These are phyloP conservation scores for Brettanomyces nanus DNA, from an alignment of 805 yeast species.

Conservation along the genomic window DNA sequence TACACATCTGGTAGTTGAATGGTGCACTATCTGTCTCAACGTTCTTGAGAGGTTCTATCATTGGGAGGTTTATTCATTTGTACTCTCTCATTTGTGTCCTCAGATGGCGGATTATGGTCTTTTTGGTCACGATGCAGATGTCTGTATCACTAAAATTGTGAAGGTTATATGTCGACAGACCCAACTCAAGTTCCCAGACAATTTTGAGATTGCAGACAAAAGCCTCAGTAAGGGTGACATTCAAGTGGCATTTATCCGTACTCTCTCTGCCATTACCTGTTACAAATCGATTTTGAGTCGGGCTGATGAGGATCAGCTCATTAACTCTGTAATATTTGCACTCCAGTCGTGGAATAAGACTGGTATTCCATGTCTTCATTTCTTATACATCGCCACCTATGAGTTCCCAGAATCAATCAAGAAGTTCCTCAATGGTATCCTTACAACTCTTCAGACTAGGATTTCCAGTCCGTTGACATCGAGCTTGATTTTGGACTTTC, in stretches of 20 bases:
- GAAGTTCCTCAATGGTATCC: slow-evolving; percentile 56
- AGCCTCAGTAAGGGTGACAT: too few relatives aligned
- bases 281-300: slow-evolving; percentile 47
- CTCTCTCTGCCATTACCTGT: slow-evolving; percentile 54
- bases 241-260: slow-evolving; percentile 56
- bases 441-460: slow-evolving; percentile 67
- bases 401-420: slow-evolving; percentile 71
- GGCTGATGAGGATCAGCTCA: slow-evolving; percentile 54
- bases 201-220: slow-evolving; percentile 33
- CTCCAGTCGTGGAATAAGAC: slow-evolving; percentile 72
- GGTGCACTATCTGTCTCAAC: slow-evolving; percentile 44
- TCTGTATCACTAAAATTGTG: slow-evolving; percentile 35
- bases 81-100: slow-evolving; percentile 61
- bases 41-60: slow-evolving; percentile 45
- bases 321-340: slow-evolving; percentile 51
- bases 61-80: slow-evolving; percentile 67
- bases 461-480: slow-evolving; percentile 62
- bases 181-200: slow-evolving; percentile 39
- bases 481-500: slow-evolving; percentile 68
- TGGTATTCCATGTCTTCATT: slow-evolving; percentile 70
- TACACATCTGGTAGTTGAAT: slow-evolving; percentile 33
- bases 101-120: slow-evolving; percentile 54
- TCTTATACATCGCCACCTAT: slow-evolving; percentile 69
- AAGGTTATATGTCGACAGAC: slow-evolving; percentile 48
- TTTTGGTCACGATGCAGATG: slow-evolving; percentile 34